Conservation (phyloP, 139 green algal species). For the Chlorella vulgaris region DNA sequence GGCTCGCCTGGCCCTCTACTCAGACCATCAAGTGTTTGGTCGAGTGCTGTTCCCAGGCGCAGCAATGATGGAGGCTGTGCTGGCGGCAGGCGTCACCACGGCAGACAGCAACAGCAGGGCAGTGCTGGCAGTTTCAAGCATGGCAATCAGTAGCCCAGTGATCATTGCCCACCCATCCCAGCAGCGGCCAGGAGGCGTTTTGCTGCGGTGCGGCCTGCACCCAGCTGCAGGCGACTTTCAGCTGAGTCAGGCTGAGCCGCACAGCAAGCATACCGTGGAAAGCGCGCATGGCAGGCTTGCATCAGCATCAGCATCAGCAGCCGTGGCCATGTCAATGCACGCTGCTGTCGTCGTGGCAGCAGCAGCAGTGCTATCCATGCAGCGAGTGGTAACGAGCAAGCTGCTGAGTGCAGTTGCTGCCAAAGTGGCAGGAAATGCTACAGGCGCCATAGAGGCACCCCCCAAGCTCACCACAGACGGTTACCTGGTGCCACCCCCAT, state of each 20-base stretch:
- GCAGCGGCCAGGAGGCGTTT: not conserved
- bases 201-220: conserved; percentile 28
- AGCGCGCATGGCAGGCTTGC: conserved; percentile 10
- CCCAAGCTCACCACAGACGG: conserved; percentile 9
- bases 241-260: not conserved
- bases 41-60: conserved; percentile 68
- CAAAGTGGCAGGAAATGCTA: conserved; percentile 23
- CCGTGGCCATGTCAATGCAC: not conserved
- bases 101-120: not conserved
- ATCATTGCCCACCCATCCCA: conserved; percentile 13
- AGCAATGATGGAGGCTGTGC: conserved; percentile 71
- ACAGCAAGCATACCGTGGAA: not conserved
- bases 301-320: not conserved
- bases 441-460: conserved; percentile 12
- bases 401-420: too few species aligned
- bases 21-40: conserved; percentile 72
- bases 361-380: not conserved
- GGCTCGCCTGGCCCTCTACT: conserved; percentile 54
- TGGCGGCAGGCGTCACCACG: conserved; percentile 42
- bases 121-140: conserved; percentile 7
- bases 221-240: conserved; percentile 14
- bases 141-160: conserved; percentile 38
- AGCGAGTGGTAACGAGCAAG: too few species aligned
- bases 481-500: conserved; percentile 46
- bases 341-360: not conserved